Base-by-base conservation (phyloP, 805 yeast genomes). In the Schwanniomyces sp. region DNA sequence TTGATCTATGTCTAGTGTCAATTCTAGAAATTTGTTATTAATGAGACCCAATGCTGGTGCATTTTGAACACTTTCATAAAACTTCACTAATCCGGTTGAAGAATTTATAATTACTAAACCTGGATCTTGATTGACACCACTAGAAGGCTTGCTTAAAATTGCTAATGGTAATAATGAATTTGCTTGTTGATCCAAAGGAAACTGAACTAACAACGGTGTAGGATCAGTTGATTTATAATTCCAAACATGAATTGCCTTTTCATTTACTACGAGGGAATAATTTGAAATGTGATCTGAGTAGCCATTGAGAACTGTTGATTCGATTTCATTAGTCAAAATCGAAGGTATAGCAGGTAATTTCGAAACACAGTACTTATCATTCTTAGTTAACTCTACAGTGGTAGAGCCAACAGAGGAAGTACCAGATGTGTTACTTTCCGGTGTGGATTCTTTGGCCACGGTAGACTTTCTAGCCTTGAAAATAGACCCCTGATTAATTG, bases 41-140 rank as follows among this genome's bases (percentile, higher is more conserved):
- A 84, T 70, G 27, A 84, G 63, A 28, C 87, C 83, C 53, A 80
- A 73, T 1, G 88, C 81, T 0, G 90, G 83, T 0, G 90, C 87
- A 49, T 80, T 80, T 52, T 81, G 85, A 10, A 89, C 81, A 45
- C 88, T 80, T 58, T 88, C 96, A 69, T 85, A 86, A 63, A 84
- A 91, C 24, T 78, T 76, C 41, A 87, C 64, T 16, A 64, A 59
- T 0, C 96, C 96, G 0, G 81, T 56, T 16, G 72, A 61, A 0
- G 84, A 71, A 57, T 85, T 81, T 17, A 88, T 73, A 5, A 85
- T 78, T 6, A 86, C 82, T 34, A 90, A 66, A 8, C 96, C 96
- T 0, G 95, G 92, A 53, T 75, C 79, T 34, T 57, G 56, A 27
- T 62, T 52, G 12, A 72, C 63, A 2, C 84, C 82, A 4, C 79